phyloP scores from a whole-genome alignment of 208 protist species.

The Leptomonas seymouri region DNA sequence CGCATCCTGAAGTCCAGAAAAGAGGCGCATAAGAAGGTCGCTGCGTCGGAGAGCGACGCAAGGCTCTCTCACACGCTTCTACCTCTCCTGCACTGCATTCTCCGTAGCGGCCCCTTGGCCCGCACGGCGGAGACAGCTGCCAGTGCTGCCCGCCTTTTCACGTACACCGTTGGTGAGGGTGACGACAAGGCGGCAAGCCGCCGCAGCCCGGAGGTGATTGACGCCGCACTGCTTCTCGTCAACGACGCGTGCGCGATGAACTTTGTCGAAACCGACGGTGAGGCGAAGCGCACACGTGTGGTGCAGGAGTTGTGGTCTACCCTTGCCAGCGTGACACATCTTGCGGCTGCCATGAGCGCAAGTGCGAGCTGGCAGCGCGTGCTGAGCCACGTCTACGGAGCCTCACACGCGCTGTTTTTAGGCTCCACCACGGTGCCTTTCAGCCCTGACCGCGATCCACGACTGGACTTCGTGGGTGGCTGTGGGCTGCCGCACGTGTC shows the following conservation, averaged over 20 bases:
- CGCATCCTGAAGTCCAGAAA: not conserved
- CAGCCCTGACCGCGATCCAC: constrained; percentile 10
- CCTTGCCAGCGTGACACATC: constrained; percentile 2
- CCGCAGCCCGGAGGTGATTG: constrained; percentile 12
- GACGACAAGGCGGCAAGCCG: not conserved
- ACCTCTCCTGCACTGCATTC: constrained; percentile 18
- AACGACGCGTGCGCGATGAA: constrained; percentile 16
- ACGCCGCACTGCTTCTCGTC: constrained; percentile 23
- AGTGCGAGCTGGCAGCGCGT: constrained; percentile 19
- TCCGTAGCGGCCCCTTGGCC: constrained; percentile 9
- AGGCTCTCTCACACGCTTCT: not conserved
- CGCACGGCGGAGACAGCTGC: constrained; percentile 10
- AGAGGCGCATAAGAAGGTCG: not conserved
- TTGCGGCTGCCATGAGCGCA: not conserved
- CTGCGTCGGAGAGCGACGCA: not conserved
- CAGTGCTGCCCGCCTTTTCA: constrained; percentile 12
- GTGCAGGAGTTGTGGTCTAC: constrained; percentile 17
- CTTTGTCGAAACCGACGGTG: constrained; percentile 1
- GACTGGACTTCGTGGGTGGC: constrained; percentile 21
- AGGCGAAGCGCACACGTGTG: constrained; percentile 6
- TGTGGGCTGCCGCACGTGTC: constrained; percentile 20
- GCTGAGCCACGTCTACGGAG: constrained; percentile 9
- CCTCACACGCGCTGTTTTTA: constrained; percentile 18
- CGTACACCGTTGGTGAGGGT: not conserved
- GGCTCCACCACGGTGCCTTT: constrained; percentile 12